Evolutionary conservation across 2,329 filamentous ascomycete genomes (phyloP).

Genomic region (Ophiostoma tasmaniense): DNA sequence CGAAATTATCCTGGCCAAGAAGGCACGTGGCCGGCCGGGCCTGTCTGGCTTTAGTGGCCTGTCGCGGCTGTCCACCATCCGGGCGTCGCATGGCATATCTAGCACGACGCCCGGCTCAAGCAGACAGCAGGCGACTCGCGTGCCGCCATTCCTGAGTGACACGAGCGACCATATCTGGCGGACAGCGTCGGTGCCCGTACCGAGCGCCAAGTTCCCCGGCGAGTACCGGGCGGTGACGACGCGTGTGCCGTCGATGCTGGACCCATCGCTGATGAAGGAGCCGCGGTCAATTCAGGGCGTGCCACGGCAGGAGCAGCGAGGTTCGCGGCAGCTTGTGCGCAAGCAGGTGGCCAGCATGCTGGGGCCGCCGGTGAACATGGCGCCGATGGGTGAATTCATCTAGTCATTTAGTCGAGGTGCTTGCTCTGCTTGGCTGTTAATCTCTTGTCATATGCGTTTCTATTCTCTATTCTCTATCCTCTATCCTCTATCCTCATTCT

Average conservation of each 20-base stretch:
- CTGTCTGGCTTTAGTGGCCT: conserved; percentile 46
- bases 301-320: conserved; percentile 52
- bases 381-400: conserved; percentile 12
- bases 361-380: conserved; percentile 21
- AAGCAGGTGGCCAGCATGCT: conserved; percentile 44
- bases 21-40: conserved; percentile 54
- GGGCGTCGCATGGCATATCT: conserved; percentile 45
- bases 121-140: conserved; percentile 28
- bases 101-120: conserved; percentile 30
- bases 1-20: conserved; percentile 75
- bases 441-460: background rate
- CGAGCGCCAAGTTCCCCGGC: conserved; percentile 53
- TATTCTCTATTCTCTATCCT: background rate
- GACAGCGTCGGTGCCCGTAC: conserved; percentile 51
- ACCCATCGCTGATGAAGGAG: conserved; percentile 82
- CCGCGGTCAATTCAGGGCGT: conserved; percentile 82
- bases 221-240: conserved; percentile 55
- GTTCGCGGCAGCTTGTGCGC: conserved; percentile 41
- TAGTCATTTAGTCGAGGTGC: background rate
- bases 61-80: conserved; percentile 52
- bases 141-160: conserved; percentile 58
- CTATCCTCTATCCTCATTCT: background rate
- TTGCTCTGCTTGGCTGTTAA: background rate
- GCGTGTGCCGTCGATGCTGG: conserved; percentile 71
- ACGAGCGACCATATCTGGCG: conserved; percentile 74